Conservation (phyloP, 495 filamentous ascomycete genomes). For the Aspergillus mulundensis region DNA sequence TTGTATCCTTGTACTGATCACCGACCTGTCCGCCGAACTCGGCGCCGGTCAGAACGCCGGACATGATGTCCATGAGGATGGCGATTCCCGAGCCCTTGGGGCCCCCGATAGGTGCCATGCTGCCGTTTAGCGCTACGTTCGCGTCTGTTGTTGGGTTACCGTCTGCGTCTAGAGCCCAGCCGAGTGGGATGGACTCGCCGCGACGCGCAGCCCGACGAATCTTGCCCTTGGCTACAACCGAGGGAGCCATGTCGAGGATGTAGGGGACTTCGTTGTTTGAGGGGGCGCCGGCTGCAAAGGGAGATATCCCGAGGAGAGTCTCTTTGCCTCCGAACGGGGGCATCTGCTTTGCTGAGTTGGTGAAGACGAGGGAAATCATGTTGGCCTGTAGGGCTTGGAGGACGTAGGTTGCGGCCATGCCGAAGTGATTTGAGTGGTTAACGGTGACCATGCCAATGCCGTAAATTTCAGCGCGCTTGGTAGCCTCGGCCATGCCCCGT, state of each 20-base stretch:
- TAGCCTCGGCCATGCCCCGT: constrained; percentile 18
- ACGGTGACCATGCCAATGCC: constrained; percentile 28
- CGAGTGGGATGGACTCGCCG: constrained; percentile 26
- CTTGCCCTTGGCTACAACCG: constrained; percentile 23
- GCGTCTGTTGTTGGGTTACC: constrained; percentile 26
- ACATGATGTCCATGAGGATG: constrained; percentile 33
- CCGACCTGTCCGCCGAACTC: constrained; percentile 27
- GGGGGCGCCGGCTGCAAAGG: constrained; percentile 22
- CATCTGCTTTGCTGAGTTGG: constrained; percentile 25
- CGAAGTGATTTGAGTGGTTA: constrained; percentile 26
- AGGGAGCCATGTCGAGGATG: constrained; percentile 20
- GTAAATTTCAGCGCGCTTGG: constrained; percentile 18
- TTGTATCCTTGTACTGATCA: constrained; percentile 23
- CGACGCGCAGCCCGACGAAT: constrained; percentile 25
- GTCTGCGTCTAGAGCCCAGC: constrained; percentile 27
- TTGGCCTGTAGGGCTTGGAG: constrained; percentile 19
- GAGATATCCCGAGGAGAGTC: constrained; percentile 22
- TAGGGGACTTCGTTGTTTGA: constrained; percentile 4
- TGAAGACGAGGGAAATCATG: constrained; percentile 25
- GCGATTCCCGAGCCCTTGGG: constrained; percentile 27
- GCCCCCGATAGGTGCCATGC: constrained; percentile 30
- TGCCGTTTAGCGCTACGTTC: constrained; percentile 19
- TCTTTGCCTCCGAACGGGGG: constrained; percentile 26
- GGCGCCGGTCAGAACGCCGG: constrained; percentile 24
- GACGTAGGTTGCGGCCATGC: constrained; percentile 27